Conservation (phyloP, 495 filamentous ascomycete species). For the Xylaria longipes region DNA sequence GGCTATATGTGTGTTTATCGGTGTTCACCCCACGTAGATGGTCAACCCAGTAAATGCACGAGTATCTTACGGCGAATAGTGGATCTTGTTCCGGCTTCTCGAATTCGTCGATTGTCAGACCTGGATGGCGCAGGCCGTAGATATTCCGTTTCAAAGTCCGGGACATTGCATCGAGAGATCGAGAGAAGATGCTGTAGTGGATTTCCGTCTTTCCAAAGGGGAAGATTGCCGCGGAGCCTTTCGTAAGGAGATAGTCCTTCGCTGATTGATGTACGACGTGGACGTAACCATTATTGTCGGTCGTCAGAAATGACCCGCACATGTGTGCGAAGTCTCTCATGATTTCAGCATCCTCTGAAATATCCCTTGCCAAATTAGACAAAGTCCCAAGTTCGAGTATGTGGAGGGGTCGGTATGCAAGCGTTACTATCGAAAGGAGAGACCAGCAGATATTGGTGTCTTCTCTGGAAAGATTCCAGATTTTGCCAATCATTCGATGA, state of each 20-base stretch:
- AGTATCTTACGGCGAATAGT: conserved; percentile 41
- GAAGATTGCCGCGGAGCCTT: not conserved
- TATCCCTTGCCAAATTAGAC: too few species aligned
- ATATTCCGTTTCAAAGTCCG: conserved; percentile 28
- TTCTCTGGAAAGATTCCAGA: too few species aligned
- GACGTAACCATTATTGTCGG: conserved; percentile 38
- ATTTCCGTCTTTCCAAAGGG: not conserved
- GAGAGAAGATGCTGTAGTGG: conserved; percentile 38
- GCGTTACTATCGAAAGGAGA: not conserved
- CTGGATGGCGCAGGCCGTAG: conserved; percentile 25
- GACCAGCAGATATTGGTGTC: too few species aligned
- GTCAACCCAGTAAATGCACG: conserved; percentile 48
- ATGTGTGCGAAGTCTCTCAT: not conserved
- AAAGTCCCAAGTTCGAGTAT: not conserved
- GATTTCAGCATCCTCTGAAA: too few species aligned
- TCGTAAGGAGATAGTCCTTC: conserved; percentile 44
- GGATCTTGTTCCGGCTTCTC: conserved; percentile 35
- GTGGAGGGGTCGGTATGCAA: not conserved
- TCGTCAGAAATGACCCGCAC: conserved; percentile 44
- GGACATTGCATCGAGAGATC: conserved; percentile 39
- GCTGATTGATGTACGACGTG: conserved; percentile 53
- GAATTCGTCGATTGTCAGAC: conserved; percentile 27
- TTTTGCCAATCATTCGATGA: too few species aligned
- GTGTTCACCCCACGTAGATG: conserved; percentile 29
- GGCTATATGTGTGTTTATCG: not conserved